A percentile compares a stretch with the other conserved stretches of the same genome.
Evolutionary conservation across 2,329 filamentous ascomycete species (phyloP).

Genomic region (Simplicillium aogashimaense): DNA sequence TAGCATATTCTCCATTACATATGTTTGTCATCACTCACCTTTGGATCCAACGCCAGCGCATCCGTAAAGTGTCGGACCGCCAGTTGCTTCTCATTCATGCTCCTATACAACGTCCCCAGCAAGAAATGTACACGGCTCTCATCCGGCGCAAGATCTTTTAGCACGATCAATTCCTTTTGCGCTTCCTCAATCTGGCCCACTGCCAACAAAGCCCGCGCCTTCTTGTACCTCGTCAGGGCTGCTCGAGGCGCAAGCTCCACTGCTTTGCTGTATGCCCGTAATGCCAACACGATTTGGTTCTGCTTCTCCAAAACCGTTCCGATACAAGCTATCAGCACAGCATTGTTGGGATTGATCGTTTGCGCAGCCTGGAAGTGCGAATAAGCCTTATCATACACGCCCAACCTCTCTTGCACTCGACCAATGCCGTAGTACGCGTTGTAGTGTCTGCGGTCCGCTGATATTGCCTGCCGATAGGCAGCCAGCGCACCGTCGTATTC

Average conservation of each 20-base stretch:
- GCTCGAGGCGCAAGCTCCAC: constrained; percentile 73
- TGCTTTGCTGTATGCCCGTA: constrained; percentile 74
- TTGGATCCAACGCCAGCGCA: constrained; percentile 89
- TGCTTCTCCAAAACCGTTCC: constrained; percentile 83
- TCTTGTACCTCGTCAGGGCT: constrained; percentile 83
- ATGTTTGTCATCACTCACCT: constrained; percentile 47
- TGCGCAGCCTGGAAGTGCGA: constrained; percentile 84
- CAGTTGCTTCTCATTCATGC: constrained; percentile 59
- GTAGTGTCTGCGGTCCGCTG: constrained; percentile 82
- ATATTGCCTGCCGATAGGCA: constrained; percentile 77
- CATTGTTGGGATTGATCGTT: constrained; percentile 85
- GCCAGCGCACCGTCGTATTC: constrained; percentile 92
- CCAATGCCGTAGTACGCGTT: constrained; percentile 95
- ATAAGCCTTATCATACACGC: constrained; percentile 83
- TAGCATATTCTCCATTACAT: background rate
- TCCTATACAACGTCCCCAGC: constrained; percentile 74
- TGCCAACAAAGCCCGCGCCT: constrained; percentile 76
- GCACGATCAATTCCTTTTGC: constrained; percentile 70
- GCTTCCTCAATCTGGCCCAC: constrained; percentile 63
- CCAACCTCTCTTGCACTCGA: constrained; percentile 78
- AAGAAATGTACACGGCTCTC: constrained; percentile 95
- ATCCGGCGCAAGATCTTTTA: constrained; percentile 87
- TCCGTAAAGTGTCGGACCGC: constrained; percentile 94
- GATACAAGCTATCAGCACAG: constrained; percentile 86
- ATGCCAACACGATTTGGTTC: constrained; percentile 67